Conservation (phyloP, 2,329 filamentous ascomycete species). For the Colletotrichum incanum region DNA sequence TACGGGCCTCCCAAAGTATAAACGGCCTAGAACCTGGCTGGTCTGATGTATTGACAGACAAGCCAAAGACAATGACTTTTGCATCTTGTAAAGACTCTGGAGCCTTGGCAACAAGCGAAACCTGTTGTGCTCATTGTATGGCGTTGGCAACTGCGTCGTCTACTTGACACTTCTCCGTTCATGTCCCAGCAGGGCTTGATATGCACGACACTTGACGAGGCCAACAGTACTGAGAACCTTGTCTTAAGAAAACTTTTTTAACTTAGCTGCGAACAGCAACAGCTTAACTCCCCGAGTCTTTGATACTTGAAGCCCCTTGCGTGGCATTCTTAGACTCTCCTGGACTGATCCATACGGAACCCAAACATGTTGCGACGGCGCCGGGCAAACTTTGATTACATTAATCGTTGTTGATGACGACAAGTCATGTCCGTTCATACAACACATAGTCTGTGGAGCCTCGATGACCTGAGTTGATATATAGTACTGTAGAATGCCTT, state of each 20-base stretch:
- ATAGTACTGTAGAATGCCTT: no score
- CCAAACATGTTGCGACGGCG: neutral
- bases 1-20: neutral
- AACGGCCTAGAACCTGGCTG: neutral
- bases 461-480: no score
- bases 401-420: neutral
- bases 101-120: neutral
- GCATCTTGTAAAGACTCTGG: neutral
- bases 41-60: neutral
- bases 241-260: no score
- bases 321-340: neutral
- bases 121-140: no score
- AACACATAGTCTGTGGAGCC: neutral
- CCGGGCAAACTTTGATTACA: neutral
- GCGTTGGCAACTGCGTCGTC: no score
- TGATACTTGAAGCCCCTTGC: neutral
- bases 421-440: neutral
- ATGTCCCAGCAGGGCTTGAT: no score
- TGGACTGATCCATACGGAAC: neutral
- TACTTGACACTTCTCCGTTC: no score
- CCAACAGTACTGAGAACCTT: no score
- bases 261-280: no score
- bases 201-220: no score
- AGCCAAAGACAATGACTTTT: neutral
- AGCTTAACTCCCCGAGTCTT: no score